A percentile compares a stretch with the other conserved stretches of the same genome.
Conservation (phyloP, 2,329 filamentous ascomycete species). For the Seiridium cupressi region DNA sequence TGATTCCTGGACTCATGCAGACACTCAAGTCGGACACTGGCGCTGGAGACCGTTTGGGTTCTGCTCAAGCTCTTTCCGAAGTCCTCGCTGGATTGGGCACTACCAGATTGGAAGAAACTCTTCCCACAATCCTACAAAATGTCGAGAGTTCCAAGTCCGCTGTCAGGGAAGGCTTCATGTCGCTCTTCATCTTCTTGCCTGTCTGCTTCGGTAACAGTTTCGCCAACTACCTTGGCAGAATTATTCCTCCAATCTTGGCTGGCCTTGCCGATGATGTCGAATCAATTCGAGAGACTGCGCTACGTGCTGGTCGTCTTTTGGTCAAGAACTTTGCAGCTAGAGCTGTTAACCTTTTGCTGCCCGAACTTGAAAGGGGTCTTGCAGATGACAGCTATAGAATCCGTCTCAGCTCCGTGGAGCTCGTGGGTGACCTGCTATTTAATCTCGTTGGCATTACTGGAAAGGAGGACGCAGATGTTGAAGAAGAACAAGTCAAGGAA, state of each 20-base stretch:
- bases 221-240: constrained; percentile 88
- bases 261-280: constrained; percentile 95
- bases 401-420: constrained; percentile 94
- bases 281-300: constrained; percentile 93
- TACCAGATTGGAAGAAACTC: constrained; percentile 85
- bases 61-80: constrained; percentile 93
- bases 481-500: constrained; percentile 76
- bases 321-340: constrained; percentile 98
- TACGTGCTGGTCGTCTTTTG: constrained; percentile 87
- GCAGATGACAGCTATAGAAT: constrained; percentile 98
- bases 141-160: constrained; percentile 86
- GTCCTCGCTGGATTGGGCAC: constrained; percentile 95
- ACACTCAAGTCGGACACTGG: constrained; percentile 97
- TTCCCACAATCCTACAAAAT: constrained; percentile 95
- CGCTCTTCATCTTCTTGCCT: constrained; percentile 96
- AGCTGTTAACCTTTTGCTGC: constrained; percentile 89
- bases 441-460: constrained; percentile 93
- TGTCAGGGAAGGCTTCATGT: constrained; percentile 98
- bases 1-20: constrained; percentile 96
- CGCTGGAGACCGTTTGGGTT: constrained; percentile 92
- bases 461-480: constrained; percentile 72
- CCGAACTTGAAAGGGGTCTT: constrained; percentile 91
- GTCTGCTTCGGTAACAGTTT: constrained; percentile 99
- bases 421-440: constrained; percentile 95
- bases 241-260: constrained; percentile 91